These are phyloP conservation scores for Platanus orientalis DNA, from an alignment of 164 flowering plant genomes.

Conservation along the genomic window DNA sequence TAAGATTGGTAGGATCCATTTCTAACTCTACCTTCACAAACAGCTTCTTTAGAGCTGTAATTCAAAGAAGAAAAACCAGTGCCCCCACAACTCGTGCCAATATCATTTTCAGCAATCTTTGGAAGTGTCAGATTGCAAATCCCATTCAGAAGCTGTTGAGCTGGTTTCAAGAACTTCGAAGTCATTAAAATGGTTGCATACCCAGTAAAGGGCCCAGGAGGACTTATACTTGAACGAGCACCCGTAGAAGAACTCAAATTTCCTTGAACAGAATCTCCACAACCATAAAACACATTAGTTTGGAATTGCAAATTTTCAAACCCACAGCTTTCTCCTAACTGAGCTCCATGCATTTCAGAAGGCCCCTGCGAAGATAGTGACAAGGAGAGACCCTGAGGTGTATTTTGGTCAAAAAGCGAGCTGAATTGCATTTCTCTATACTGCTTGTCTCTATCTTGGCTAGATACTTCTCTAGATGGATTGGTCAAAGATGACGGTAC, in stretches of 20 bases:
- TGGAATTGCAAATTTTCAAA: constrained; percentile 17
- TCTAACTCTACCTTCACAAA: constrained; percentile 21
- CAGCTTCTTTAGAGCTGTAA: constrained; percentile 27
- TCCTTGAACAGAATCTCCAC: constrained; percentile 32
- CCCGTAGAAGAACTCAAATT: constrained; percentile 24
- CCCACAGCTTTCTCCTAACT: constrained; percentile 19
- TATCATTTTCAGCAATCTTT: constrained; percentile 26
- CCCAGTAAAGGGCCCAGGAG: constrained; percentile 95
- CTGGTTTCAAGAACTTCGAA: constrained; percentile 73
- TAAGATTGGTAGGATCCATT: constrained; percentile 32
- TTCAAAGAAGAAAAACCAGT: constrained; percentile 31
- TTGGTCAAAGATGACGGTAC: constrained; percentile 24
- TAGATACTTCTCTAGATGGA: constrained; percentile 22
- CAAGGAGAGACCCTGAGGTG: constrained; percentile 38
- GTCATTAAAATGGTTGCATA: constrained; percentile 71
- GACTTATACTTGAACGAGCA: too few relatives aligned
- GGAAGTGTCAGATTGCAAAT: constrained; percentile 29
- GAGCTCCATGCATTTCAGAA: too few relatives aligned
- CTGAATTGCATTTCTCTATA: constrained; percentile 21
- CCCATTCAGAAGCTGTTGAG: constrained; percentile 65
- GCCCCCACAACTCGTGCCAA: constrained; percentile 21
- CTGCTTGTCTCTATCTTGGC: constrained; percentile 27
- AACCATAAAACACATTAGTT: constrained; percentile 3
- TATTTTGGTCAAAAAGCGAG: constrained; percentile 28
- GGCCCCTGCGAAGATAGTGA: constrained; percentile 45